Conservation (phyloP, 2,329 filamentous ascomycete species). For the Pseudogymnoascus sp. region DNA sequence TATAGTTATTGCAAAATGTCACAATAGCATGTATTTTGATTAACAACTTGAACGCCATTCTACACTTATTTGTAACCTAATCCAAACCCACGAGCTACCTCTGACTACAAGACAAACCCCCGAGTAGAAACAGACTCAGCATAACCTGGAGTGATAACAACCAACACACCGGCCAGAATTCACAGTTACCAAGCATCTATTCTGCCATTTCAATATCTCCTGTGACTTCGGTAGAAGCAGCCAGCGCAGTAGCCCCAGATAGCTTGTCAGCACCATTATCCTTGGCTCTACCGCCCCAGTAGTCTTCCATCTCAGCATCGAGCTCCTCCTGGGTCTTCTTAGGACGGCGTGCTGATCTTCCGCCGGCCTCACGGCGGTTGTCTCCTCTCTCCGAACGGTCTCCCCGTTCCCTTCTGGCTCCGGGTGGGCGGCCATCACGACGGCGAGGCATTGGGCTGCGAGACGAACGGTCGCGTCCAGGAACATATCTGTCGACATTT, state of each 20-base stretch:
- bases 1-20: background rate
- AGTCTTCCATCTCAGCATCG: conserved; percentile 95
- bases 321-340: conserved; percentile 87
- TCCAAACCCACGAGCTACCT: background rate
- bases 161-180: background rate
- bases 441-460: conserved; percentile 51
- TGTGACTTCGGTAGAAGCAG: conserved; percentile 26
- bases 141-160: background rate
- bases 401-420: conserved; percentile 28
- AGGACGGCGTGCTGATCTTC: conserved; percentile 47
- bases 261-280: conserved; percentile 20
- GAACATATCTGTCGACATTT: conserved; percentile 29
- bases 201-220: conserved; percentile 57
- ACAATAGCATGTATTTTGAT: background rate
- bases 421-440: conserved; percentile 44
- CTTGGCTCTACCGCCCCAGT: conserved; percentile 54
- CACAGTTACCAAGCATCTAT: background rate
- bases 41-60: background rate
- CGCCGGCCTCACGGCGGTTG: conserved; percentile 34
- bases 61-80: background rate
- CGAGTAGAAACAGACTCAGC: background rate
- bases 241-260: conserved; percentile 25
- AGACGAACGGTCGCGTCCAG: conserved; percentile 32
- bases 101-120: background rate
- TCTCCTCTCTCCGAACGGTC: conserved; percentile 30